Evolutionary conservation across 179 eudicot species (phyloP), one percentile per base, ranked within the genome.

Genomic region (Beta lomatogona): DNA sequence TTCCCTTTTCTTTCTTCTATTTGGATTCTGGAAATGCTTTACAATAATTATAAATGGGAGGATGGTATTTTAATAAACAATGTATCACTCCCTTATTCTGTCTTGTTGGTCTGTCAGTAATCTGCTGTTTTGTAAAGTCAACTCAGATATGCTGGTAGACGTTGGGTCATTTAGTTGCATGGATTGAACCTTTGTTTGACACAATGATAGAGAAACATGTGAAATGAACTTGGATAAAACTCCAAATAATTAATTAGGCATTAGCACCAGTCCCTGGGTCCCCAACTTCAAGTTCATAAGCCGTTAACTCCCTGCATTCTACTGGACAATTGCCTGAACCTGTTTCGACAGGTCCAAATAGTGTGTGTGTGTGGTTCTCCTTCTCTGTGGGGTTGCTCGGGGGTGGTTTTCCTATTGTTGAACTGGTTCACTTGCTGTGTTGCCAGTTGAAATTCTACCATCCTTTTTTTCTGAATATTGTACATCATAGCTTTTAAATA

Each of bases 81-180:
- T n/a, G n/a, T 15, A 63, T 76, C 25, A 76, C 57, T 66, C 31
- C 44, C 46, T 73, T 77, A 45, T 72, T 77, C 9, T n/a, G 22
- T 58, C 71, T 45, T 76, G 48, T 81, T 61, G 52, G 48, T 66
- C 46, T 45, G 41, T 65, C 53, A 64, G 61, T 72, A 36, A 61
- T 73, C 52, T 73, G 71, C 70, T 48, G 48, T 54, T 59, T 36
- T 18, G 59, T 73, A 52, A 53, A 74, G 19, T 48, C 50, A 54
- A 69, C 71, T 21, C 19, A 25, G 76, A 46, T 69, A 25, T 28
- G 69, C n/a, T 60, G 79, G 53, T 45, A 25, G 55, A 28, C 28
- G 21, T 5, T 19, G 8, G 67, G 46, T 6, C 48, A 75, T 18
- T 5, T 31, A 8, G 65, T 41, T 60, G 50, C 52, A 9, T 48